phyloP scores from a whole-genome alignment of 2,329 filamentous ascomycete genomes.

The Fusarium domesticum region DNA sequence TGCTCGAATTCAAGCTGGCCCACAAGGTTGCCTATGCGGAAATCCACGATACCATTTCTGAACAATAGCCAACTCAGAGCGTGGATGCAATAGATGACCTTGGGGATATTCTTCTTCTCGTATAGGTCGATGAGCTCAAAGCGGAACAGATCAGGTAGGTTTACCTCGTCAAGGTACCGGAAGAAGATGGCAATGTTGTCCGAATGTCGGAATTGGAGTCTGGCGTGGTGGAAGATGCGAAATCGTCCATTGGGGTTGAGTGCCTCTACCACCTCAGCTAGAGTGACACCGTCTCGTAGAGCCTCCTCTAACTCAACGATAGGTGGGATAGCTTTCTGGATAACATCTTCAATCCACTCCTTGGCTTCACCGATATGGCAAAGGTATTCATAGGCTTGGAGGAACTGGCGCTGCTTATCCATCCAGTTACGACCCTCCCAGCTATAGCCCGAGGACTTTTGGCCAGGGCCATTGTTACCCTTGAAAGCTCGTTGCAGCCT shows the following conservation, averaged over 20 bases:
- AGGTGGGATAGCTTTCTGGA: slow-evolving; percentile 78
- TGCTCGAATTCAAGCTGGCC: slow-evolving; percentile 97
- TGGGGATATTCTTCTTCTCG: slow-evolving; percentile 99
- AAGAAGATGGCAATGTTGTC: slow-evolving; percentile 99
- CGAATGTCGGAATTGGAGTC: slow-evolving; percentile 89
- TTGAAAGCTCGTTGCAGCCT: slow-evolving; percentile 72
- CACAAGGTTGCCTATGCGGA: slow-evolving; percentile 93
- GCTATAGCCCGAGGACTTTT: slow-evolving; percentile 54
- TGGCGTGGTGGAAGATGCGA: slow-evolving; percentile 81
- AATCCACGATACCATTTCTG: slow-evolving; percentile 90
- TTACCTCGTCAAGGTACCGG: slow-evolving; percentile 84
- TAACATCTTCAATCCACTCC: slow-evolving; percentile 95
- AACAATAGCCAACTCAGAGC: slow-evolving; percentile 96
- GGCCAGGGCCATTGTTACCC: slow-evolving; percentile 44
- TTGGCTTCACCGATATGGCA: slow-evolving; percentile 99
- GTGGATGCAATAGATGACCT: slow-evolving; percentile 98
- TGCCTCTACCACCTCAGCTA: slow-evolving; percentile 90
- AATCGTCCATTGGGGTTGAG: slow-evolving; percentile 73
- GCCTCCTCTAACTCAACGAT: slow-evolving; percentile 94
- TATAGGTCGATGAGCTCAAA: slow-evolving; percentile 98
- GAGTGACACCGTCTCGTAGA: slow-evolving; percentile 84
- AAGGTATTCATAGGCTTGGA: slow-evolving; percentile 96
- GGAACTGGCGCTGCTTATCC: slow-evolving; percentile 95
- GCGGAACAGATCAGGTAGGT: slow-evolving; percentile 90
- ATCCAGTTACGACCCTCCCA: slow-evolving; percentile 94